Evolutionary conservation across 2,329 filamentous ascomycete species (phyloP).

Genomic region (Diaporthe sp.): DNA sequence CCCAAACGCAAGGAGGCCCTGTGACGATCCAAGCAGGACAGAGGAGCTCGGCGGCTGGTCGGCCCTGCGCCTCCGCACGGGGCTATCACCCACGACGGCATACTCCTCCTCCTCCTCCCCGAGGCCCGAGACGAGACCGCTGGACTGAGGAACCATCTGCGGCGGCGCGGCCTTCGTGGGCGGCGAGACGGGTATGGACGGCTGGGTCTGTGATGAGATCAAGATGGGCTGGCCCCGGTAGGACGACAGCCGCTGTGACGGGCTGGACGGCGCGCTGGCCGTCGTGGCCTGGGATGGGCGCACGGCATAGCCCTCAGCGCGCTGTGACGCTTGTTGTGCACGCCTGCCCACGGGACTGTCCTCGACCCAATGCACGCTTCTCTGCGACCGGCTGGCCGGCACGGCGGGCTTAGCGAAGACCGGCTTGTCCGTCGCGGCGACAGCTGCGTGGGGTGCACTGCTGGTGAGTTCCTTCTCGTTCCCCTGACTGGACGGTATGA

Average conservation of each 20-base stretch:
- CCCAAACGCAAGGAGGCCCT: slow-evolving; percentile 57
- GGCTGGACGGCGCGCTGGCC: slow-evolving; percentile 53
- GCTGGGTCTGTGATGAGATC: slow-evolving; percentile 4
- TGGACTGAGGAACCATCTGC: slow-evolving; percentile 41
- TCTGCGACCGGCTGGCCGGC: slow-evolving; percentile 26
- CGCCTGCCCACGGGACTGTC: slow-evolving; percentile 18
- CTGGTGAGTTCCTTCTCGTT: background rate
- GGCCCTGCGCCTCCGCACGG: slow-evolving; percentile 36
- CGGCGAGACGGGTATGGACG: slow-evolving; percentile 40
- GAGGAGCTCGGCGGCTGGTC: slow-evolving; percentile 28
- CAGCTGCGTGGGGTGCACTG: background rate
- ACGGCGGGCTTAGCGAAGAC: slow-evolving; percentile 28
- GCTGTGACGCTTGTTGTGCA: background rate
- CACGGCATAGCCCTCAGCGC: slow-evolving; percentile 40
- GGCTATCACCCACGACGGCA: slow-evolving; percentile 43
- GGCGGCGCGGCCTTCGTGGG: slow-evolving; percentile 45
- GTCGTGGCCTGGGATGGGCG: slow-evolving; percentile 59
- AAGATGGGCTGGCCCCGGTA: background rate
- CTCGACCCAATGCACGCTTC: slow-evolving; percentile 15
- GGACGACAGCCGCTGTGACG: slow-evolving; percentile 38
- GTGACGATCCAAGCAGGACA: slow-evolving; percentile 54
- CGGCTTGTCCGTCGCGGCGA: background rate
- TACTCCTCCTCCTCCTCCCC: slow-evolving; percentile 23
- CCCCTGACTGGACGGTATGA: slow-evolving; percentile 21
- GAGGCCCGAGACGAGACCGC: slow-evolving; percentile 39